Evolutionary conservation across 2,329 filamentous ascomycete species (phyloP), one percentile per base, ranked within the genome.

Genomic region (Tolypocladium ophioglossoides): DNA sequence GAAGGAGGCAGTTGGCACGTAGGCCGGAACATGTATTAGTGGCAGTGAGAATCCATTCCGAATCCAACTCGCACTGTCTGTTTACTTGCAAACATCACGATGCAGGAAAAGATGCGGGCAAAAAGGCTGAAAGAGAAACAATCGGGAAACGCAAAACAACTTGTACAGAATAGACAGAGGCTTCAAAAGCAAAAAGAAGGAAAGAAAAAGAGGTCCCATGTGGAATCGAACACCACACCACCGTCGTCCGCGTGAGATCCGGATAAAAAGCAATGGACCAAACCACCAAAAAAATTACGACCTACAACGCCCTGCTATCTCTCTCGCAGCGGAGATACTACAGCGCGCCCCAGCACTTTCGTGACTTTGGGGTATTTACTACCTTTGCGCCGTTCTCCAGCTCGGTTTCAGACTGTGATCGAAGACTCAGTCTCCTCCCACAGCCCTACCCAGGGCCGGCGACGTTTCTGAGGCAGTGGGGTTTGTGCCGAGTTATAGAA

Each of bases 1-100:
- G 80, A 80, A 80, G 58, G 84, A 89, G 34, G 81, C 71, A n/a
- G 76, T 78, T 0, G 75, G 75, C 3, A 18, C 16, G 16, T 34
- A 41, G 38, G n/a, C 18, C 10, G 14, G 27, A 12, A 2, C 16
- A n/a, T 20, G 9, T 18, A 20, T 9, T 40, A 16, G 22, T n/a
- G n/a, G 24, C 41, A 30, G 24, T n/a, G 41, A n/a, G 16, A 30
- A 30, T 30, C 24, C 27, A 30, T 8, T 18, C 14, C 24, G n/a
- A 5, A 12, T 8, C 18, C 44, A 27, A 41, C 18, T 47, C 44
- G 44, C 16, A 20, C 27, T 20, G 30, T 4, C 18, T 32, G 2
- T 34, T 20, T 11, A 8, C 9, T 47, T 32, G 24, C 24, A 11
- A 32, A n/a, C 3, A 24, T n/a, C 9, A 12, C 41, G 41, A 30